Evolutionary conservation across 2,329 filamentous ascomycete species (phyloP), one percentile per base, ranked within the genome.

Genomic region (Fusarium guadeloupense): DNA sequence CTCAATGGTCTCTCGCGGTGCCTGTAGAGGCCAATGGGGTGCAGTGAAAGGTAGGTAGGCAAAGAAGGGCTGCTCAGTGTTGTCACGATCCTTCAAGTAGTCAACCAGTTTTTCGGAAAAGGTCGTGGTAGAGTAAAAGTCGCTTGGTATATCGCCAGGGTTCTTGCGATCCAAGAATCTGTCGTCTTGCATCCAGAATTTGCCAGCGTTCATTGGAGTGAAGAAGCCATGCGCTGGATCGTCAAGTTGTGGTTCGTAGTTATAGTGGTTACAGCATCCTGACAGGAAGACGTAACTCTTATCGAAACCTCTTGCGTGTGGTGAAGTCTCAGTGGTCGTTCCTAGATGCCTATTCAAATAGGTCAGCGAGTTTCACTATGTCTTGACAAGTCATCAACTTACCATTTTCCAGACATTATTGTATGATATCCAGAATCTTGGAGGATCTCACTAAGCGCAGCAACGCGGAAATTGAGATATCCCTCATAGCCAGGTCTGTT

Each of bases 11-110:
- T 85, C 80, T 31, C 74, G 69, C 0, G 85, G 84, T 0, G 84
- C 84, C 65, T 88, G 85, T 3, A 88, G 72, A 3, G 85, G 85
- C 85, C 85, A 88, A 63, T 88, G 85, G 3, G 85, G 85, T 0
- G 85, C 85, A 0, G 84, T 85, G 67, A 86, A 88, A 1, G 70
- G 56, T 3, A 72, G 41, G 17, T 69, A 72, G 6, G 59, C 66
- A 44, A 74, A 69, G 55, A 71, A 71, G 0, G 69, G 70, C 23
- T 56, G 49, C 4, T 74, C 67, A 21, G 59, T 60, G 19, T 69
- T 58, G 12, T 62, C 13, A 4, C 34, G 81, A 76, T 54, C 54
- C n/a, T 54, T 47, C 3, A 85, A 72, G 38, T 84, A 84, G n/a
- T 77, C 63, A 8, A 84, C 62, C 76, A 85, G 79, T 61, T 80